A percentile compares a stretch with the other conserved stretches of the same genome.
Conservation (phyloP, 2,329 filamentous ascomycete genomes). For the Cladosporium sp. region DNA sequence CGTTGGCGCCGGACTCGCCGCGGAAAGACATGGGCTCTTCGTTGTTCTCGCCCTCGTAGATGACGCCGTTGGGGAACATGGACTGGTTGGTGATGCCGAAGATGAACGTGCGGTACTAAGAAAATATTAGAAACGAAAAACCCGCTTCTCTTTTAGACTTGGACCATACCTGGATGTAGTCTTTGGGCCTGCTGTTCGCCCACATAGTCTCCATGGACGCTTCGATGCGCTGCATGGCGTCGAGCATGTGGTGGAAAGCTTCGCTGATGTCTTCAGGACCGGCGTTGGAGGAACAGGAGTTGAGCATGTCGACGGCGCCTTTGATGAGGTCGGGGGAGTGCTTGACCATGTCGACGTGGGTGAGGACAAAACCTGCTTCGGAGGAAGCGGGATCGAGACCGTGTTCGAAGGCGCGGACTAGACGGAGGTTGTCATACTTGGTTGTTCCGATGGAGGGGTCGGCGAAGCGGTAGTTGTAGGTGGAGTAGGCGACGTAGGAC, state of each 20-base stretch:
- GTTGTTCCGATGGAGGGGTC: constrained; percentile 55
- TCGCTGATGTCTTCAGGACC: constrained; percentile 24
- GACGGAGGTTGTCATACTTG: constrained; percentile 65
- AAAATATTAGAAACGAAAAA: too few species aligned
- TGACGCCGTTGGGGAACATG: constrained; percentile 90
- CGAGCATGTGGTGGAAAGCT: constrained; percentile 32
- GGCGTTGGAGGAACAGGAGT: constrained; percentile 42
- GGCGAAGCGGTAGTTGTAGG: constrained; percentile 65
- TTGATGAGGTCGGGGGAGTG: constrained; percentile 77
- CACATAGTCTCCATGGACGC: constrained; percentile 66
- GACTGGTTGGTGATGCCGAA: constrained; percentile 91
- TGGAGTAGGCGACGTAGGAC: constrained; percentile 70
- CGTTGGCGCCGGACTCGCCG: constrained; percentile 90
- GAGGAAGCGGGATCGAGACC: constrained; percentile 84
- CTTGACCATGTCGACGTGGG: constrained; percentile 93
- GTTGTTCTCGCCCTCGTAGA: constrained; percentile 81
- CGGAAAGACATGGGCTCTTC: constrained; percentile 74
- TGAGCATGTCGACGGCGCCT: constrained; percentile 68
- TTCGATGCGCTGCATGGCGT: constrained; percentile 37
- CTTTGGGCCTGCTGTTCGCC: constrained; percentile 77
- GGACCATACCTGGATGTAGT: constrained; percentile 64
- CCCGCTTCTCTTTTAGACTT: too few species aligned
- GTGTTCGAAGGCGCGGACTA: constrained; percentile 88
- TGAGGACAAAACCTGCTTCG: constrained; percentile 93
- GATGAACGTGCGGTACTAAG: constrained; percentile 89